Evolutionary conservation across 2,329 filamentous ascomycete species (phyloP), one percentile per base, ranked within the genome.

Genomic region (Ceratocystis eucalypticola): DNA sequence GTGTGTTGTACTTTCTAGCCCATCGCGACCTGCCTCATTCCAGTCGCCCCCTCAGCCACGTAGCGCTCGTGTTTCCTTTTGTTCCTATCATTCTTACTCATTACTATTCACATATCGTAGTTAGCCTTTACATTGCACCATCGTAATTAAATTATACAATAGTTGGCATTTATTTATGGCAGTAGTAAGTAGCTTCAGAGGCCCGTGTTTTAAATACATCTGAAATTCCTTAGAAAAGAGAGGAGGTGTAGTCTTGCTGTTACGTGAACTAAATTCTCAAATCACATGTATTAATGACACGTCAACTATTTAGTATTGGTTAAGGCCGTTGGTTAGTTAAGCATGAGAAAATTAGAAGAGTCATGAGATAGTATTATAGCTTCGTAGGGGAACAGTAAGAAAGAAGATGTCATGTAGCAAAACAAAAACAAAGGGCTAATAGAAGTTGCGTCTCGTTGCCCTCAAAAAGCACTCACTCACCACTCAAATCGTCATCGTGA

Each of bases 401-500:
- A 65, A 3, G 25, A 25, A 7, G 7, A 33, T 33, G 28, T 30
- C 17, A 30, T 41, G 37, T 41, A 37, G 25, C 28, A 30, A 33
- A n/a, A 15, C 15, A 59, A 59, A 44, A 8, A 65, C 8, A 59
- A 37, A 22, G 10, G 17, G n/a, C 41, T 10, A 44, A 12, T 12
- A 65, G 33, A 59, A 7, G 17, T 5, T 53, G 10, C 17, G 20
- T 28, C 48, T 15, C 3, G 22, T 4, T 53, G 48, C 20, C 22
- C 4, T 28, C 48, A 28, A 53, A 28, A 53, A 53, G 3, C 1
- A 53, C 48, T 2, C 7, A 22, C n/a, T 57, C 15, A 5, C 46
- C 45, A n/a, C 50, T 80, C 80, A 96, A 48, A 96, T 87, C 5
- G 91, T 89, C 91, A 96, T 96, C 0, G 93, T 97, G 75, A 95